These are phyloP conservation scores for Melastoma candidum DNA, from an alignment of 441 rosid genomes.

Conservation along the genomic window DNA sequence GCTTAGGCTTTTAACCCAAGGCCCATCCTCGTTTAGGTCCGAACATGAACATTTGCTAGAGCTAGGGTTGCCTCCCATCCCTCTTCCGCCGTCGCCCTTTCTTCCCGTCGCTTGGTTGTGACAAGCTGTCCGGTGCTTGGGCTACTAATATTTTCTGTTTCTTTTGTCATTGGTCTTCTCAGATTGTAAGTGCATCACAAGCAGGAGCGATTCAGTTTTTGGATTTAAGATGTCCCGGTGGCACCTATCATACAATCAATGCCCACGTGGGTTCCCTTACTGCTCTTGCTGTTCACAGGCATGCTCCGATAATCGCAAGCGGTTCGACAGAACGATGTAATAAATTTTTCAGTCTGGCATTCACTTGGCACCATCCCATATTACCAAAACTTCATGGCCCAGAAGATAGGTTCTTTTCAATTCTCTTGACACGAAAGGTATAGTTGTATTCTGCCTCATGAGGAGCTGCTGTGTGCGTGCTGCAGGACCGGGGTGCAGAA, in stretches of 20 bases:
- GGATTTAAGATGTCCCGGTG: conserved; percentile 60
- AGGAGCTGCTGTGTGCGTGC: too few species aligned
- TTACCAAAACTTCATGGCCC: conserved; percentile 82
- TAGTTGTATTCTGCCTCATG: too few species aligned
- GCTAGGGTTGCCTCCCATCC: too few species aligned
- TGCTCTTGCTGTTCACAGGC: conserved; percentile 91
- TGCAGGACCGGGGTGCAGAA: too few species aligned
- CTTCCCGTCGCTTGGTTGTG: too few species aligned
- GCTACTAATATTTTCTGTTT: too few species aligned
- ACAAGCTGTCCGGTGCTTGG: too few species aligned
- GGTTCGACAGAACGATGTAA: conserved; percentile 84
- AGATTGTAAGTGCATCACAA: conserved; percentile 18
- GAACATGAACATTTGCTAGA: too few species aligned
- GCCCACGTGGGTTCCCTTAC: conserved; percentile 93
- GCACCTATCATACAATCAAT: conserved; percentile 62
- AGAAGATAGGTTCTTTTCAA: conserved; percentile 68
- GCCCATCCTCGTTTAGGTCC: too few species aligned
- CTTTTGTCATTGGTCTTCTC: conserved; percentile 19
- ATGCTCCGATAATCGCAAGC: conserved; percentile 85
- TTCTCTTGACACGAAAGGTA: background rate
- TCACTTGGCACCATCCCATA: conserved; percentile 68
- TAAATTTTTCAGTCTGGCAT: conserved; percentile 74
- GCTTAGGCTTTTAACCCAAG: too few species aligned
- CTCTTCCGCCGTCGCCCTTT: too few species aligned
- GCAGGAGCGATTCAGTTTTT: conserved; percentile 87